A percentile compares a stretch with the other conserved stretches of the same genome.
Conservation (phyloP, 1,284 basidiomycete genomes). For the Rhodotorula mucilaginosa region DNA sequence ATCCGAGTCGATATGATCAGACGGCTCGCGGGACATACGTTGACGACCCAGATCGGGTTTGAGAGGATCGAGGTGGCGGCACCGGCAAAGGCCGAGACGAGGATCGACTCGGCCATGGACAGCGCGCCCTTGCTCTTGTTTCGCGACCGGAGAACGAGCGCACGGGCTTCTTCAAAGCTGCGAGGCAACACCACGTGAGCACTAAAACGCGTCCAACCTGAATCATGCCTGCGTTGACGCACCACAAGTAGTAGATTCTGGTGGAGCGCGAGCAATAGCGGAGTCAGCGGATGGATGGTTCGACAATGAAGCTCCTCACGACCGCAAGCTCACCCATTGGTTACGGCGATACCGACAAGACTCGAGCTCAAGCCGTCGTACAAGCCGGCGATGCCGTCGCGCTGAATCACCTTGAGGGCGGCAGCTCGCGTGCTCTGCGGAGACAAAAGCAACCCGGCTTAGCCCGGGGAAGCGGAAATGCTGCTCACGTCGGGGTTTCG, state of each 20-base stretch:
- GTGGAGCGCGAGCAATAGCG: background rate
- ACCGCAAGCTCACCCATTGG: slow-evolving; percentile 68
- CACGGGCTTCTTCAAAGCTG: slow-evolving; percentile 41
- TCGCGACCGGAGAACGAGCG: slow-evolving; percentile 35
- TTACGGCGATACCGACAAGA: slow-evolving; percentile 85
- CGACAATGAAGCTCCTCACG: slow-evolving; percentile 38
- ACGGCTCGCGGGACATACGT: slow-evolving; percentile 29
- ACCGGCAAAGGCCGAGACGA: slow-evolving; percentile 86
- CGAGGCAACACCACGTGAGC: background rate
- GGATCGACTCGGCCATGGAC: slow-evolving; percentile 80
- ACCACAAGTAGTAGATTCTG: slow-evolving; percentile 75
- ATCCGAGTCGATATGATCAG: too few species aligned
- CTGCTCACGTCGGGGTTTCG: too few species aligned
- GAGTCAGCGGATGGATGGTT: slow-evolving; percentile 1
- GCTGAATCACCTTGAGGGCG: slow-evolving; percentile 55
- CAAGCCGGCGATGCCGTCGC: slow-evolving; percentile 79
- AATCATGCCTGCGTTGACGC: background rate
- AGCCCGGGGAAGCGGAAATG: background rate
- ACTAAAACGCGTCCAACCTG: background rate
- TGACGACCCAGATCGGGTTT: slow-evolving; percentile 80
- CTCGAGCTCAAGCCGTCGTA: slow-evolving; percentile 86
- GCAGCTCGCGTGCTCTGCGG: slow-evolving; percentile 40
- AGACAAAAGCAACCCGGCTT: slow-evolving; percentile 2
- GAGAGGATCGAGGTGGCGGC: slow-evolving; percentile 78
- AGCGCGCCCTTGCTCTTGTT: slow-evolving; percentile 56